These are phyloP conservation scores for Beta lomatogona DNA, from an alignment of 179 eudicot species.

Conservation along the genomic window DNA sequence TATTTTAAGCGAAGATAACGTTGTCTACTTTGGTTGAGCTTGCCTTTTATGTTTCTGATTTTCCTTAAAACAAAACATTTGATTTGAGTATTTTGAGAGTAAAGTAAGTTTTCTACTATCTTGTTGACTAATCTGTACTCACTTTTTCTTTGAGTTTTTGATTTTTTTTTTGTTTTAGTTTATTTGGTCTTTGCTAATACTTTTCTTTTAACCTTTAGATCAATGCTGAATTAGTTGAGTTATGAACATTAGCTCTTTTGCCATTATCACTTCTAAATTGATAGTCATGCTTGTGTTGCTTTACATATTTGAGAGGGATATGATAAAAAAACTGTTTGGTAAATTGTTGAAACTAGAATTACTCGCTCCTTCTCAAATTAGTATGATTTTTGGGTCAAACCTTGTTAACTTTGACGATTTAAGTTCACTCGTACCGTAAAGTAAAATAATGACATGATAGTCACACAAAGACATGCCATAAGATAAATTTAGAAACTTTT, in stretches of 20 bases:
- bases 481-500: neutral
- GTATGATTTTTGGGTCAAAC: neutral
- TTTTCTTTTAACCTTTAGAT: neutral
- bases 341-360: neutral
- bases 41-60: neutral
- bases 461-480: neutral
- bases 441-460: neutral
- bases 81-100: neutral
- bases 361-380: neutral
- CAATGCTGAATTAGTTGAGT: neutral
- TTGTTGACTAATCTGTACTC: neutral
- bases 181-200: neutral
- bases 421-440: neutral
- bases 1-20: constrained; percentile 6
- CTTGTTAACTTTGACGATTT: neutral
- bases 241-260: neutral
- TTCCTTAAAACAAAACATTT: neutral
- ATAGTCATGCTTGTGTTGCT: neutral
- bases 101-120: neutral
- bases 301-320: neutral
- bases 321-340: neutral
- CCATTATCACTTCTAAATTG: neutral
- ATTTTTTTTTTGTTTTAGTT: neutral
- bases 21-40: constrained; percentile 5
- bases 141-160: neutral